phyloP scores from a whole-genome alignment of 1,284 basidiomycete genomes.

The Irpex sp. region DNA sequence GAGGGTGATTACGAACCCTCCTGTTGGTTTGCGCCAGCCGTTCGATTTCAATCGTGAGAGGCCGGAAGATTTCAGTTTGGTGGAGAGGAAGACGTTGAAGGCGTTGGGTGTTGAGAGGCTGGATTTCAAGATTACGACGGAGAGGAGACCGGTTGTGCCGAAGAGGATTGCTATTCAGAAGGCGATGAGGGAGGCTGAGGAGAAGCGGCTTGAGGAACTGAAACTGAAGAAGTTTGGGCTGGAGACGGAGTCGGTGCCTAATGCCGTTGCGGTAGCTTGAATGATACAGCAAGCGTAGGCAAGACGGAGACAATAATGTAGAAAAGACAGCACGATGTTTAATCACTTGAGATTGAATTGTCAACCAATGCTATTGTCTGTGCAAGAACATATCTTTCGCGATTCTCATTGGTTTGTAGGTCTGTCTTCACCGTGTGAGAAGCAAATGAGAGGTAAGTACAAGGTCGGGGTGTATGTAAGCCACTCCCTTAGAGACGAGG shows the following conservation, averaged over 20 bases:
- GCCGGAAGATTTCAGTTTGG: conserved; percentile 27
- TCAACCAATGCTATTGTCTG: too few species aligned
- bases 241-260: background rate
- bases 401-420: too few species aligned
- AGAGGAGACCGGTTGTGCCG: conserved; percentile 9
- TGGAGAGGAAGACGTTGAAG: conserved; percentile 31
- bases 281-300: background rate
- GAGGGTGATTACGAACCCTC: conserved; percentile 37
- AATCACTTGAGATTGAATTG: background rate
- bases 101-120: conserved; percentile 24
- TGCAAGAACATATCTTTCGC: too few species aligned
- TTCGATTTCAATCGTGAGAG: conserved; percentile 33
- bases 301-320: background rate
- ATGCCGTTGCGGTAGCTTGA: conserved; percentile 9
- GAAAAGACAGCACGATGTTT: background rate
- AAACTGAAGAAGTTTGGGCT: background rate
- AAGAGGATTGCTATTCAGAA: conserved; percentile 6
- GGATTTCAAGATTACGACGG: conserved; percentile 8
- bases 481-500: background rate
- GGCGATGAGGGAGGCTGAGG: conserved; percentile 11
- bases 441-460: too few species aligned
- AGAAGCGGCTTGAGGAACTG: conserved; percentile 8
- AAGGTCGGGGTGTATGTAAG: too few species aligned
- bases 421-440: too few species aligned
- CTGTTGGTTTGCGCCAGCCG: conserved; percentile 33